These are phyloP conservation scores for Alternaria brassicicola DNA, from an alignment of 2,329 filamentous ascomycete species.

Conservation along the genomic window DNA sequence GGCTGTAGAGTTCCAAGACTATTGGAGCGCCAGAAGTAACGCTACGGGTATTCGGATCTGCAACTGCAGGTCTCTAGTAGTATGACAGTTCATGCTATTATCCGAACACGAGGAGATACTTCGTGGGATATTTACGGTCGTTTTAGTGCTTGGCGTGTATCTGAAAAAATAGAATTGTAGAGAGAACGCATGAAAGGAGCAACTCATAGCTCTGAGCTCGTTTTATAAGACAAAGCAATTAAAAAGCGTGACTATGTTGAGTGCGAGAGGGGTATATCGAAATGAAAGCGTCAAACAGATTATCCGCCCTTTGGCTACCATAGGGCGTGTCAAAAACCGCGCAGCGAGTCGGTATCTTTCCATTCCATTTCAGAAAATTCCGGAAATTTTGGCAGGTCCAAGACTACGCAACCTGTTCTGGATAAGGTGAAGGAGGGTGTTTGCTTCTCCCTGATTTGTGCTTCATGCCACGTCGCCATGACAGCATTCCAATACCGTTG, in stretches of 20 bases:
- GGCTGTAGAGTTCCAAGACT: background rate
- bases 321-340: background rate
- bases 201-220: background rate
- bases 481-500: slow-evolving; percentile 61
- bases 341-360: background rate
- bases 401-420: background rate
- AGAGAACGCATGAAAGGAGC: background rate
- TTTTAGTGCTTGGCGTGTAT: background rate
- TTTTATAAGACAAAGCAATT: background rate
- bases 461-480: slow-evolving; percentile 22
- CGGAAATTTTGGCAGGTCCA: background rate
- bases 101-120: background rate
- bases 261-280: background rate
- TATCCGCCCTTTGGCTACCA: background rate
- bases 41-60: background rate
- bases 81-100: background rate
- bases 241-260: background rate
- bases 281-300: background rate
- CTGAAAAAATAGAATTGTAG: background rate
- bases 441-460: background rate
- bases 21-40: background rate
- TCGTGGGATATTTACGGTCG: background rate
- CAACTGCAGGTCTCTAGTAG: background rate
- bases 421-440: background rate
- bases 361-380: background rate